Evolutionary conservation across 441 rosid species (phyloP), one percentile per base, ranked within the genome.

Genomic region (Macaranga tanarius): DNA sequence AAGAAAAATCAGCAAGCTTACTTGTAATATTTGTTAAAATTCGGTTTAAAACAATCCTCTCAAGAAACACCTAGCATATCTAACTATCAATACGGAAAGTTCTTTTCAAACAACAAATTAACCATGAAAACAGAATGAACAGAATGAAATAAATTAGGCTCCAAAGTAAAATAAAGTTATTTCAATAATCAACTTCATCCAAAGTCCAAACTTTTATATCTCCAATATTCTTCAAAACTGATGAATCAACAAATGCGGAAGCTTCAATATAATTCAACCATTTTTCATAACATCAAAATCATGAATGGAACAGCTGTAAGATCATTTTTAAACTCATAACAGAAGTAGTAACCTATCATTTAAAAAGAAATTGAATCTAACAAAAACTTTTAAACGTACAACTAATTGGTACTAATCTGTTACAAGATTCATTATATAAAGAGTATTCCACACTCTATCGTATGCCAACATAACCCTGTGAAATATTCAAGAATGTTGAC

Each of bases 1-100:
- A 72, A 54, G 44, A 7, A n/a, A 23, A 65, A 65, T 44, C 52
- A 65, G 15, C 20, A 55, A 72, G 52, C 28, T 25, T 5, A 48
- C n/a, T 40, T 23, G 20, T 45, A 47, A 16, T 16, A 31, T 48
- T 60, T 19, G 23, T 31, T 50, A 61, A 16, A 47, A 31, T 22
- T 20, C 12, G 34, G n/a, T 26, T 68, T 31, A 19, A 34, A 52
- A 31, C 1, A 10, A 5, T 28, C 3, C 44, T 31, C 13, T 19
- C 6, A 9, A 12, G 19, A 17, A 16, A 3, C 6, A 50, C 11
- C n/a, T 12, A 10, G 61, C 31, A 11, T n/a, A 19, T 17, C n/a
- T 59, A 28, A 31, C 64, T 6, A 60, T 26, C 17, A 13, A 60
- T 28, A 26, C 6, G 6, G 58, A 54, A 59, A 4, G 26, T 25